A percentile compares a stretch with the other conserved stretches of the same genome.
These are phyloP conservation scores for Eucalyptus grandis DNA, from an alignment of 345 rosid genomes.

Conservation along the genomic window DNA sequence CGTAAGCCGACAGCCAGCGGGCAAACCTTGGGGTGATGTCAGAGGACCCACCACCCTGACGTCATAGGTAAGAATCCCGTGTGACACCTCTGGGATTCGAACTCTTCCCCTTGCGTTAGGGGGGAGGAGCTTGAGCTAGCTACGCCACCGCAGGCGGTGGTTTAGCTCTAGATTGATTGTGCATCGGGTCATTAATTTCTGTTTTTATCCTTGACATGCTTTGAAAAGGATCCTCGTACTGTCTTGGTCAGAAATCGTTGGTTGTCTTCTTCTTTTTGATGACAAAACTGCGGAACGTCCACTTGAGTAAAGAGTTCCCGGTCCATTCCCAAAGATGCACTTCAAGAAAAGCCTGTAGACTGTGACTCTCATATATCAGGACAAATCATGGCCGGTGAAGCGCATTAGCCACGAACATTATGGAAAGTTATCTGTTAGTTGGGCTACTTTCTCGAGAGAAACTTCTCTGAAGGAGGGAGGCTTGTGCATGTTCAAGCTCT, in stretches of 20 bases:
- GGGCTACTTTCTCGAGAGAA: too few species aligned
- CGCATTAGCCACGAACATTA: fast-evolving
- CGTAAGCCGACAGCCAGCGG: too few species aligned
- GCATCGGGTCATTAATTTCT: background rate
- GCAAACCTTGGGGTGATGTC: too few species aligned
- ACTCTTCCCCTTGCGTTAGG: too few species aligned
- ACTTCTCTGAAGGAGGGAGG: too few species aligned
- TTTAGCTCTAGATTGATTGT: background rate
- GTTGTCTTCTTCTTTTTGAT: background rate
- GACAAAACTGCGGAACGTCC: background rate
- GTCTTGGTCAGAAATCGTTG: background rate
- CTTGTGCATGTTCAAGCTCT: too few species aligned
- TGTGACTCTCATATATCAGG: background rate
- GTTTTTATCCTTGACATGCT: background rate
- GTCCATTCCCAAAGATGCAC: background rate
- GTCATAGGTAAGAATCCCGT: too few species aligned
- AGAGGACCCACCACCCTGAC: too few species aligned
- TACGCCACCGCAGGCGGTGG: too few species aligned
- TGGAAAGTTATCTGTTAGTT: too few species aligned
- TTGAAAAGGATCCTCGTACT: background rate
- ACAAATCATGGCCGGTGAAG: background rate
- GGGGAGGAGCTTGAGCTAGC: too few species aligned
- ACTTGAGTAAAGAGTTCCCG: background rate
- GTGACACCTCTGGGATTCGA: too few species aligned
- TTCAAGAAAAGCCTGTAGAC: background rate